A percentile compares a stretch with the other conserved stretches of the same genome.
Conservation (phyloP, 352 stramenopile genomes). For the Globisporangium cylindrosporum region DNA sequence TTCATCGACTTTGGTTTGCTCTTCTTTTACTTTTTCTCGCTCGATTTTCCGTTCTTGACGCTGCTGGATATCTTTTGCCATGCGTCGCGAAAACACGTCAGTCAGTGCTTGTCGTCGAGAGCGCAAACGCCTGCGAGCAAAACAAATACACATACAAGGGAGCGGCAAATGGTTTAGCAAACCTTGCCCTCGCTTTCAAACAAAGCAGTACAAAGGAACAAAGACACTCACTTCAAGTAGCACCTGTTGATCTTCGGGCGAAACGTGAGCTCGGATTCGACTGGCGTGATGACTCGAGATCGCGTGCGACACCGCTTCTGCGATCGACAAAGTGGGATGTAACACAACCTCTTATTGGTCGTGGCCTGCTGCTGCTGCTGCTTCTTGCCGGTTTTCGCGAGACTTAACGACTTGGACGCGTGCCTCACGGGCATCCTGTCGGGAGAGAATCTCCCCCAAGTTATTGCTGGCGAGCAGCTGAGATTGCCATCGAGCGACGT, state of each 20-base stretch:
- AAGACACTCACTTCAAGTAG: constrained; percentile 13
- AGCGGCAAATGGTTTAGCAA: neutral
- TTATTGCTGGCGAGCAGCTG: constrained; percentile 9
- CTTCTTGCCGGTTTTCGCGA: neutral
- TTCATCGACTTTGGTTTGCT: constrained; percentile 19
- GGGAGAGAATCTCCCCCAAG: constrained; percentile 50
- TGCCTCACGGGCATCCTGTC: constrained; percentile 45
- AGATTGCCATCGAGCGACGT: constrained; percentile 5
- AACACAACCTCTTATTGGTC: constrained; percentile 7
- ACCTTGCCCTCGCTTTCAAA: neutral
- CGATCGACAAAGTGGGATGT: constrained; percentile 19
- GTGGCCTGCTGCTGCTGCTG: neutral
- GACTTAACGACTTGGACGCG: constrained; percentile 3
- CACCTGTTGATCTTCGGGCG: constrained; percentile 50
- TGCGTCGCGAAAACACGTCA: constrained; percentile 29
- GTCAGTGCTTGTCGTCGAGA: constrained; percentile 5
- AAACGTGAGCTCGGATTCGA: constrained; percentile 42
- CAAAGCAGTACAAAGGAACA: neutral
- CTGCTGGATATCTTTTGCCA: constrained; percentile 46
- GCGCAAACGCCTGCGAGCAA: neutral
- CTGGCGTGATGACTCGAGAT: constrained; percentile 21
- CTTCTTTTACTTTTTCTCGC: constrained; percentile 22
- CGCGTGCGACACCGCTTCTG: constrained; percentile 14
- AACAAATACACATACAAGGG: neutral
- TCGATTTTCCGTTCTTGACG: constrained; percentile 24